Base-by-base conservation (phyloP, 1,139 yeast genomes). In the Blastobotrys aristatus region DNA sequence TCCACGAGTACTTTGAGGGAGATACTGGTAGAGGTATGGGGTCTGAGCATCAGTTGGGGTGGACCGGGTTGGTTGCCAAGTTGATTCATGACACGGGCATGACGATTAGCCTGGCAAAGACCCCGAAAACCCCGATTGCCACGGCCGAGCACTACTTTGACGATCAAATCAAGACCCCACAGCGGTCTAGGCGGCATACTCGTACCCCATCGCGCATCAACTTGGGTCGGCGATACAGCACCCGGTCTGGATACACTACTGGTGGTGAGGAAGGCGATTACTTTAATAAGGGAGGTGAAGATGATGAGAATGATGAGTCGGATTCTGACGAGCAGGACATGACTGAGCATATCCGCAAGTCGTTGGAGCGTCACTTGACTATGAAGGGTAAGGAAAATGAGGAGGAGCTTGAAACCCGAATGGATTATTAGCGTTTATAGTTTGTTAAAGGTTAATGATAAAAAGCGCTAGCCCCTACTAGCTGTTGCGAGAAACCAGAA, bases 21-120 rank as follows among this genome's bases (percentile, higher is more conserved):
- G 97, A 90, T 61, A 84, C 95, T 2, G 97, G 97, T 42, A 77
- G 96, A 59, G 97, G 97, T 5, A 71, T 90, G 51, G 97, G 97
- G 34, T 92, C 97, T 1, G 83, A 92, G 42, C 97, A 92, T 71
- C 97, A 90, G 69, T 84, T 90, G 71, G 97, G 97, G 14, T 90
- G 97, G 97, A 90, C 97, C 1, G 90, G 96, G 0, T 75, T 90
- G 43, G 94, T 89, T 48, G 96, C 96, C 43, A 86, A 92, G 67
- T 80, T 94, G 79, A 88, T 90, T 61, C 95, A 87, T 63, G 97
- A 90, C 65, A 86, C 86, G 44, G 97, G 96, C 49, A 75, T 81
- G 41, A 77, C 88, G 0, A 48, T 61, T 39, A 48, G 56, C 20
- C 46, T 59, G 45, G 46, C 50, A 10, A 40, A 53, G n/a, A 57